phyloP scores from a whole-genome alignment of 2,329 filamentous ascomycete genomes.

The Hymenotorrendiella dingleyae region DNA sequence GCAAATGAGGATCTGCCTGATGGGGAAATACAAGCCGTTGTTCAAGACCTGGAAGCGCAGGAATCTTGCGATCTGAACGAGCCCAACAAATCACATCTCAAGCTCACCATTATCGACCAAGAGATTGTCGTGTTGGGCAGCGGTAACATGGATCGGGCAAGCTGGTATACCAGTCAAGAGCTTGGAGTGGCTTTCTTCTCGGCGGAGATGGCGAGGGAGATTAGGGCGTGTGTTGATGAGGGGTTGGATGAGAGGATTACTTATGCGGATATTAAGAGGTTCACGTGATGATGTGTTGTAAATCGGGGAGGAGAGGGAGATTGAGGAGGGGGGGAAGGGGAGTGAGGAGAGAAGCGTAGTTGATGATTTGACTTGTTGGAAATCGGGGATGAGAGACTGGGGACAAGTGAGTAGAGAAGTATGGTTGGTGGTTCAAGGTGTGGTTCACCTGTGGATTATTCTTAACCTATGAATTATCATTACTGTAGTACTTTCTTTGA shows the following conservation, averaged over 20 bases:
- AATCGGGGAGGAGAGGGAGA: too few relatives aligned
- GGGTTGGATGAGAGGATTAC: slow-evolving; percentile 16
- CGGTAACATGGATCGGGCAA: slow-evolving; percentile 79
- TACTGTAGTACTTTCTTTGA: too few relatives aligned
- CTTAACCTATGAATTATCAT: too few relatives aligned
- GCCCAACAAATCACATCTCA: slow-evolving; percentile 71
- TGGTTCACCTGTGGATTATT: too few relatives aligned
- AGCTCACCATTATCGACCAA: slow-evolving; percentile 68
- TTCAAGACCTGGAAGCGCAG: slow-evolving; percentile 6
- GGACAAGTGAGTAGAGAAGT: too few relatives aligned
- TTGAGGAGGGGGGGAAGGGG: too few relatives aligned
- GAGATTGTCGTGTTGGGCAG: slow-evolving; percentile 66
- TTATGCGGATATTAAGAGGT: too few relatives aligned
- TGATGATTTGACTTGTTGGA: too few relatives aligned
- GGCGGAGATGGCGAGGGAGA: slow-evolving; percentile 30
- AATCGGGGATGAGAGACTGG: too few relatives aligned
- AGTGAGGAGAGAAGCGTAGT: too few relatives aligned
- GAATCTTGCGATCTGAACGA: slow-evolving; percentile 35
- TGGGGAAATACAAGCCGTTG: not conserved
- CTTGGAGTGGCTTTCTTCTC: slow-evolving; percentile 58
- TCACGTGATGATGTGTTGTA: too few relatives aligned
- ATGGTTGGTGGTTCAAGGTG: too few relatives aligned
- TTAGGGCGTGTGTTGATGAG: slow-evolving; percentile 12
- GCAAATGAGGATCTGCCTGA: slow-evolving; percentile 13
- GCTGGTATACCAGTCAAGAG: slow-evolving; percentile 84